Percentiles rank a stretch among this genome's conserved stretches.
Conservation (phyloP, 1,139 yeast species). For the Chernovozyma aurita region DNA sequence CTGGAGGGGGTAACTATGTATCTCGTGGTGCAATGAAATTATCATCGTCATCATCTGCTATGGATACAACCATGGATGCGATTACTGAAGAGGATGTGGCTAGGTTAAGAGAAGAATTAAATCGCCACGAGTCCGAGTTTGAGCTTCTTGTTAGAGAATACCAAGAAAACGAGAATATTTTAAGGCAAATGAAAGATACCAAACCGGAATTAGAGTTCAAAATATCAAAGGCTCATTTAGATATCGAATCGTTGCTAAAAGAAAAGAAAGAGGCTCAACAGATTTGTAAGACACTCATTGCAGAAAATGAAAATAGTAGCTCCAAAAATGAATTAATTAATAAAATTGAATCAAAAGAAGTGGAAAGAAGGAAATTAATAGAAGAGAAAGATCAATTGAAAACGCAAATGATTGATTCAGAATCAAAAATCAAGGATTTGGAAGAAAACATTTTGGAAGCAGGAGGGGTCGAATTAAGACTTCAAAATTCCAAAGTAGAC, state of each 20-base stretch:
- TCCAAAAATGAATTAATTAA: constrained; percentile 21
- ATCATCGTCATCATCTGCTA: constrained; percentile 23
- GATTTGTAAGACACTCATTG: constrained; percentile 32
- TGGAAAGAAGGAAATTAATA: constrained; percentile 28
- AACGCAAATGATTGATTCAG: constrained; percentile 55
- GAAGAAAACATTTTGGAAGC: constrained; percentile 83
- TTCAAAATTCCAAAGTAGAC: constrained; percentile 80
- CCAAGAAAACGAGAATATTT: constrained; percentile 55
- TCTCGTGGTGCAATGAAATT: constrained; percentile 64
- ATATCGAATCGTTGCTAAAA: constrained; percentile 55
- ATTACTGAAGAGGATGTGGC: constrained; percentile 57
- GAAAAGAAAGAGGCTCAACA: constrained; percentile 41
- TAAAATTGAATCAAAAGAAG: constrained; percentile 37
- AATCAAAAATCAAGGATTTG: constrained; percentile 51
- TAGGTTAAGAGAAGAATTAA: constrained; percentile 49
- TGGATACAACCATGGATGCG: constrained; percentile 21
- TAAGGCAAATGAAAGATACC: constrained; percentile 56
- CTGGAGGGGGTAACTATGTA: constrained; percentile 86
- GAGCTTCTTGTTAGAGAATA: constrained; percentile 49
- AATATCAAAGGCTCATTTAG: constrained; percentile 58
- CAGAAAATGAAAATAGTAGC: constrained; percentile 29
- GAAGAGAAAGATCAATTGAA: constrained; percentile 42
- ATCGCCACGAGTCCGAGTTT: constrained; percentile 52
- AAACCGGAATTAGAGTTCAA: constrained; percentile 68
- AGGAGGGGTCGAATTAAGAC: constrained; percentile 82